Conservation (phyloP, 78 protist genomes). For the Dictyostelium intermedium region DNA sequence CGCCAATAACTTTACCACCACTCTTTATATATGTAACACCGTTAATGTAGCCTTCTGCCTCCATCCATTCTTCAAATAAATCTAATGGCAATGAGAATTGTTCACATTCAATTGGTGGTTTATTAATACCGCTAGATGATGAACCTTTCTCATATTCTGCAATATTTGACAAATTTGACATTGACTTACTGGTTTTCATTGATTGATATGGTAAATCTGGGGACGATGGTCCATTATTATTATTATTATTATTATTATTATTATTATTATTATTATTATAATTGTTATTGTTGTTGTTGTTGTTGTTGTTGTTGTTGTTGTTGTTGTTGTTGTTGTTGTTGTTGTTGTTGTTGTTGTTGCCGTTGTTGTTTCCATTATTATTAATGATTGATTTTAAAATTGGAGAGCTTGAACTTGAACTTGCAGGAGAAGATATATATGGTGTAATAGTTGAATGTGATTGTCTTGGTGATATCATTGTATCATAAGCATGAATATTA, state of each 20-base stretch:
- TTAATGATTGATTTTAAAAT: neutral
- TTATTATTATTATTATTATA: neutral
- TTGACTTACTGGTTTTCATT: neutral
- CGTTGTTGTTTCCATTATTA: neutral
- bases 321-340: neutral
- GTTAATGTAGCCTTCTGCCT: slow-evolving; percentile 53
- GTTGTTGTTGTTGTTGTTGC: neutral
- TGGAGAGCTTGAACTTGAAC: slow-evolving; percentile 3
- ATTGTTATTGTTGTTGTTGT: neutral
- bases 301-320: neutral
- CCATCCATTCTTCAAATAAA: slow-evolving; percentile 71
- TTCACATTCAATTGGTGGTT: slow-evolving; percentile 44
- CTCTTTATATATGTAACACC: slow-evolving; percentile 46
- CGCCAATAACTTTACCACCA: slow-evolving; percentile 78
- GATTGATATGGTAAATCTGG: neutral
- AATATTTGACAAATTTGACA: neutral
- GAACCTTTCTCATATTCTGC: neutral
- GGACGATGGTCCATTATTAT: neutral
- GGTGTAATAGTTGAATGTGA: neutral
- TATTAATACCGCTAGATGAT: neutral
- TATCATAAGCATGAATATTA: neutral
- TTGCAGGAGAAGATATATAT: neutral
- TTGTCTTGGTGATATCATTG: slow-evolving; percentile 12
- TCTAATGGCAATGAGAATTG: slow-evolving; percentile 49
- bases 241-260: neutral